Percentiles rank a stretch among this genome's conserved stretches.
phyloP scores from a whole-genome alignment of 352 stramenopile genomes.

The Plasmopara halstedii region DNA sequence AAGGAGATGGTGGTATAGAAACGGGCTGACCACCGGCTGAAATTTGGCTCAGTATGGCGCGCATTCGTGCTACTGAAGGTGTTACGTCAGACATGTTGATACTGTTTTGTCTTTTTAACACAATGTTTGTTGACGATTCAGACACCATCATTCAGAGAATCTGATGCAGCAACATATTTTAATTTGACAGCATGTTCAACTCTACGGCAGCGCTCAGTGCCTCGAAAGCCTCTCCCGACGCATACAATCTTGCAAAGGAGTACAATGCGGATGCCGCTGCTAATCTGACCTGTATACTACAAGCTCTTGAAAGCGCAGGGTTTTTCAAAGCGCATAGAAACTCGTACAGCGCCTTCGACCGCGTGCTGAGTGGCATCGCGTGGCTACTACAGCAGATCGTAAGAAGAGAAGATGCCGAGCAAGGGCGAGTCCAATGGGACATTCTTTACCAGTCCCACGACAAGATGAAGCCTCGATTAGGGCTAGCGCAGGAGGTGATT shows the following conservation, averaged over 20 bases:
- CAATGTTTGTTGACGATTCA: not conserved
- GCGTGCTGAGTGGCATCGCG: slow-evolving; percentile 41
- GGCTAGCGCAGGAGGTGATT: slow-evolving; percentile 52
- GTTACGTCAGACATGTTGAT: slow-evolving; percentile 15
- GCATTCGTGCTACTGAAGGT: slow-evolving; percentile 42
- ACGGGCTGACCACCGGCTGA: not conserved
- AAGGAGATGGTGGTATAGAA: slow-evolving; percentile 1
- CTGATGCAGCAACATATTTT: not conserved
- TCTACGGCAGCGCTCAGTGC: slow-evolving; percentile 4
- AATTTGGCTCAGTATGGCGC: slow-evolving; percentile 32
- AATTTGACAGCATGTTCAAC: slow-evolving; percentile 20
- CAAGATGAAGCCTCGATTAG: slow-evolving; percentile 64
- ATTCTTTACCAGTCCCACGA: slow-evolving; percentile 53
- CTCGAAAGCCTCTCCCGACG: slow-evolving; percentile 6
- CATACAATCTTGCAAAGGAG: slow-evolving; percentile 27
- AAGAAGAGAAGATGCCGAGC: slow-evolving; percentile 29
- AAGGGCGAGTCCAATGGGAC: slow-evolving; percentile 54
- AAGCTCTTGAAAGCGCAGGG: slow-evolving; percentile 24
- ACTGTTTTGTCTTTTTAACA: not conserved
- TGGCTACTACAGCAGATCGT: slow-evolving; percentile 63
- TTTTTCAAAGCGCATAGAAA: slow-evolving; percentile 39
- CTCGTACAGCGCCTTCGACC: slow-evolving; percentile 52
- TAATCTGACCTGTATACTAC: slow-evolving; percentile 27
- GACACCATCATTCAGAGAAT: slow-evolving; percentile 1
- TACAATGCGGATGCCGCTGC: slow-evolving; percentile 27